Evolutionary conservation across 1,284 basidiomycete genomes (phyloP).

Genomic region (Trichosporon sp.): DNA sequence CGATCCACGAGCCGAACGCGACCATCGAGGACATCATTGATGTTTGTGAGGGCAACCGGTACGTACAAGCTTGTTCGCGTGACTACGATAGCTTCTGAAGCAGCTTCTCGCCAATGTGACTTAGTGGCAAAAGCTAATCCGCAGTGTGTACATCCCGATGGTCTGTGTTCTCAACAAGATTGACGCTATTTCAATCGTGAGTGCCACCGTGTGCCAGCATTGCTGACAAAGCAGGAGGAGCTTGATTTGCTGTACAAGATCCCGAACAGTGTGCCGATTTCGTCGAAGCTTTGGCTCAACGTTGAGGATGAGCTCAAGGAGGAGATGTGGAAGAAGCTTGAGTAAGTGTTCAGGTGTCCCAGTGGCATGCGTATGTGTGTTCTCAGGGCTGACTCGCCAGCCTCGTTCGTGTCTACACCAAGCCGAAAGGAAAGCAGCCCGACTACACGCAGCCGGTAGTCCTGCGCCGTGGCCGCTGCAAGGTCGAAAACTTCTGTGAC

Average conservation of each 20-base stretch:
- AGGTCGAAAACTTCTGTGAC: conserved; percentile 81
- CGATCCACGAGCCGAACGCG: conserved; percentile 87
- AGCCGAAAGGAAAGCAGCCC: conserved; percentile 82
- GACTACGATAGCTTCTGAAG: neutral
- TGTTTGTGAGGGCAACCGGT: conserved; percentile 88
- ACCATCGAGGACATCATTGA: conserved; percentile 97
- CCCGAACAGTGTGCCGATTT: conserved; percentile 86
- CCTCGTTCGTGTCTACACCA: conserved; percentile 60
- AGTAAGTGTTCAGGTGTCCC: conserved; percentile 58
- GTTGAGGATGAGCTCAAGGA: conserved; percentile 94
- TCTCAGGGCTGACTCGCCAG: neutral
- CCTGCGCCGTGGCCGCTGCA: conserved; percentile 54
- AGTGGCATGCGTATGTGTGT: too few species aligned
- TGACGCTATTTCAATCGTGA: conserved; percentile 83
- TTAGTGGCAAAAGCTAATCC: neutral
- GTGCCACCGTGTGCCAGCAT: neutral
- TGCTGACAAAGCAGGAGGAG: conserved; percentile 59
- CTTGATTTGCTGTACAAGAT: conserved; percentile 80
- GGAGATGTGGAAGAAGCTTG: conserved; percentile 80
- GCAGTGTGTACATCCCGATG: conserved; percentile 86
- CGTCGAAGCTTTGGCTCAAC: conserved; percentile 68
- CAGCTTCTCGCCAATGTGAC: conserved; percentile 2
- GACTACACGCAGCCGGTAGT: conserved; percentile 72
- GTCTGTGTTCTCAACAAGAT: conserved; percentile 80
- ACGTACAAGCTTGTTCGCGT: conserved; percentile 17